Conservation (phyloP, 1,284 basidiomycete species). For the Ustilago sp. region DNA sequence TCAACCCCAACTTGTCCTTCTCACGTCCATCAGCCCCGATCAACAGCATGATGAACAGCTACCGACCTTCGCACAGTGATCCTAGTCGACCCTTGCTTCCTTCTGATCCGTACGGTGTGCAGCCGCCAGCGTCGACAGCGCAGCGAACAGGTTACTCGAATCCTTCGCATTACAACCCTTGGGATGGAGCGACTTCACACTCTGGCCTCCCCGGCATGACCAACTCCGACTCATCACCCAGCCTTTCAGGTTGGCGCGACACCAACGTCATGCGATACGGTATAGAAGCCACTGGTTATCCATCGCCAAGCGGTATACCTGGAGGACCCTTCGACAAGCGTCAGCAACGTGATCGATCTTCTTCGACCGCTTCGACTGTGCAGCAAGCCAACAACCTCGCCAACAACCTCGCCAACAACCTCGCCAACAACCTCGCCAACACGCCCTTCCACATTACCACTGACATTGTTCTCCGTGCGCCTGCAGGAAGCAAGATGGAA, state of each 20-base stretch:
- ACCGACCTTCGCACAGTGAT: slow-evolving; percentile 34
- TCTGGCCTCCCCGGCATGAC: slow-evolving; percentile 26
- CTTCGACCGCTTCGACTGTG: slow-evolving; percentile 32
- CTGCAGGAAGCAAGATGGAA: slow-evolving; percentile 50
- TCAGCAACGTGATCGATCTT: slow-evolving; percentile 43
- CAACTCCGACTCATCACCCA: slow-evolving; percentile 26
- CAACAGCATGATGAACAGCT: slow-evolving; percentile 46
- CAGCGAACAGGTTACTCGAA: slow-evolving; percentile 22
- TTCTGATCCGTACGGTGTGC: slow-evolving; percentile 27
- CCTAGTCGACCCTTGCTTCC: slow-evolving; percentile 48
- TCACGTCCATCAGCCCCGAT: slow-evolving; percentile 45
- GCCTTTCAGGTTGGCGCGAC: slow-evolving; percentile 37
- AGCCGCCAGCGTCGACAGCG: slow-evolving; percentile 22
- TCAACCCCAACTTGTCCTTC: slow-evolving; percentile 42
- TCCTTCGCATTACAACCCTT: slow-evolving; percentile 33
- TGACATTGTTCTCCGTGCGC: slow-evolving; percentile 56
- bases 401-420: slow-evolving; percentile 43
- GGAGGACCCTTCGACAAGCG: slow-evolving; percentile 31
- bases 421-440: slow-evolving; percentile 46
- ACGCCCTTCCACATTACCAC: slow-evolving; percentile 53
- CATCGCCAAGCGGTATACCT: slow-evolving; percentile 36
- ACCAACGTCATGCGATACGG: slow-evolving; percentile 30
- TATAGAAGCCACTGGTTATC: slow-evolving; percentile 22
- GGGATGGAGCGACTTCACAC: slow-evolving; percentile 24
- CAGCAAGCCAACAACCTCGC: slow-evolving; percentile 46